phyloP scores from a whole-genome alignment of 306 rosid genomes.

The Fragaria vesca region DNA sequence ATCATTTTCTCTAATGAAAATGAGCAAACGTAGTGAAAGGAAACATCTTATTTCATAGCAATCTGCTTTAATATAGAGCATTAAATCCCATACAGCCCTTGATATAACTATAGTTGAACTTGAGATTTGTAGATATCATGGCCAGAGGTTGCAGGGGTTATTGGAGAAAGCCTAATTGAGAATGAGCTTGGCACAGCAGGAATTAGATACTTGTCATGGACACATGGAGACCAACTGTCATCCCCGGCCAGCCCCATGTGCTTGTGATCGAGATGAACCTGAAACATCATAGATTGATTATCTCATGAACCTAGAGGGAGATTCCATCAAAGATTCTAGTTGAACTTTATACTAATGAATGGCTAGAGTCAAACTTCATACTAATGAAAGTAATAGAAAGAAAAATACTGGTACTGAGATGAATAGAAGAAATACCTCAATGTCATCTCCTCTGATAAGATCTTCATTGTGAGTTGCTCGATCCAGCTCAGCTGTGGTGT shows the following conservation, averaged over 20 bases:
- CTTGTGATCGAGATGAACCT: conserved; percentile 94
- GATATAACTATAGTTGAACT: conserved; percentile 33
- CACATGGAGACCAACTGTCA: conserved; percentile 92
- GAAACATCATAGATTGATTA: conserved; percentile 25
- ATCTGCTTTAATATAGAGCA: not conserved
- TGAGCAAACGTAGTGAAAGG: not conserved
- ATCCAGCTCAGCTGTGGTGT: conserved; percentile 68
- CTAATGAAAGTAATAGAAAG: not conserved
- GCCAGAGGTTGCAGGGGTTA: conserved; percentile 56
- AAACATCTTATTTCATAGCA: not conserved
- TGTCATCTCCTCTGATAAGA: conserved; percentile 70
- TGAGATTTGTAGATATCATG: conserved; percentile 68
- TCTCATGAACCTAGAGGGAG: not conserved
- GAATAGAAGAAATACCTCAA: conserved; percentile 56
- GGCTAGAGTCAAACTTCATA: too few species aligned
- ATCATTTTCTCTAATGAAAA: not conserved
- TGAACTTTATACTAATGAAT: not conserved
- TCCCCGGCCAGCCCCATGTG: conserved; percentile 97
- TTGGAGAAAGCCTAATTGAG: conserved; percentile 59
- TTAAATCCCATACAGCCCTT: not conserved
- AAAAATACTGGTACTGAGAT: not conserved
- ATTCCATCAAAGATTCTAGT: not conserved
- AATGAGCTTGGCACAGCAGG: conserved; percentile 60
- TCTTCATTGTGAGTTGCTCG: conserved; percentile 70
- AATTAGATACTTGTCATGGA: conserved; percentile 60